phyloP scores from a whole-genome alignment of 495 filamentous ascomycete genomes.

The Lophiotrema nucula region DNA sequence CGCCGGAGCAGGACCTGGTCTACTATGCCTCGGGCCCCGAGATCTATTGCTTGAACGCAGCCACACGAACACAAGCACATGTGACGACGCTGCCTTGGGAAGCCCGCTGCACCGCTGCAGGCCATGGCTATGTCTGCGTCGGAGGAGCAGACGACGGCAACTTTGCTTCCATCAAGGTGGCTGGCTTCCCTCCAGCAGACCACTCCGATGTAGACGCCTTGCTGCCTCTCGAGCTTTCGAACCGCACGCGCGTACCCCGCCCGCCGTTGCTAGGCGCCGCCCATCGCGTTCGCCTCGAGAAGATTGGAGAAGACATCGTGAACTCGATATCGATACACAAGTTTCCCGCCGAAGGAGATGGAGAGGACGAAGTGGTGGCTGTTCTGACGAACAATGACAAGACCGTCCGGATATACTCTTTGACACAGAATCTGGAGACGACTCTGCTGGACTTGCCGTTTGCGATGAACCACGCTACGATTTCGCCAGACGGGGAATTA shows the following conservation, averaged over 20 bases:
- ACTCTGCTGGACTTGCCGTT: slow-evolving; percentile 69
- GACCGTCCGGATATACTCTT: slow-evolving; percentile 74
- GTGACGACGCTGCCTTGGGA: slow-evolving; percentile 77
- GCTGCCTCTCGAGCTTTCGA: slow-evolving; percentile 54
- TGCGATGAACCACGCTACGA: slow-evolving; percentile 85
- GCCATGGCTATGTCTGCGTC: slow-evolving; percentile 82
- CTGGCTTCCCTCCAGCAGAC: slow-evolving; percentile 42
- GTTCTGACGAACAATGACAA: slow-evolving; percentile 88
- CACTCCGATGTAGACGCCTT: slow-evolving; percentile 59
- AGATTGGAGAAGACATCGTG: slow-evolving; percentile 52
- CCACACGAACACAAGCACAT: slow-evolving; percentile 68
- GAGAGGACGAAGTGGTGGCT: slow-evolving; percentile 57
- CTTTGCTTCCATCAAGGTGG: slow-evolving; percentile 74
- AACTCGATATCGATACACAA: slow-evolving; percentile 71
- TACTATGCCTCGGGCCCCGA: slow-evolving; percentile 78
- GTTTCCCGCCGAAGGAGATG: slow-evolving; percentile 40
- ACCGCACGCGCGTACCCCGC: slow-evolving; percentile 34
- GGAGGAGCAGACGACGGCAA: slow-evolving; percentile 79
- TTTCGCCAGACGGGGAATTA: slow-evolving; percentile 82
- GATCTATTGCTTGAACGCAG: slow-evolving; percentile 65
- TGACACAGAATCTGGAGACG: slow-evolving; percentile 61
- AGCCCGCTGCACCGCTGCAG: slow-evolving; percentile 79
- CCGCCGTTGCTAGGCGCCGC: slow-evolving; percentile 33
- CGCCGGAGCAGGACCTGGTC: slow-evolving; percentile 68
- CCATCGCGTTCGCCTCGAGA: slow-evolving; percentile 39